Percentiles rank a stretch among this genome's conserved stretches.
These are phyloP conservation scores for Sambucus nigra DNA, from an alignment of 129 eudicot genomes.

Conservation along the genomic window DNA sequence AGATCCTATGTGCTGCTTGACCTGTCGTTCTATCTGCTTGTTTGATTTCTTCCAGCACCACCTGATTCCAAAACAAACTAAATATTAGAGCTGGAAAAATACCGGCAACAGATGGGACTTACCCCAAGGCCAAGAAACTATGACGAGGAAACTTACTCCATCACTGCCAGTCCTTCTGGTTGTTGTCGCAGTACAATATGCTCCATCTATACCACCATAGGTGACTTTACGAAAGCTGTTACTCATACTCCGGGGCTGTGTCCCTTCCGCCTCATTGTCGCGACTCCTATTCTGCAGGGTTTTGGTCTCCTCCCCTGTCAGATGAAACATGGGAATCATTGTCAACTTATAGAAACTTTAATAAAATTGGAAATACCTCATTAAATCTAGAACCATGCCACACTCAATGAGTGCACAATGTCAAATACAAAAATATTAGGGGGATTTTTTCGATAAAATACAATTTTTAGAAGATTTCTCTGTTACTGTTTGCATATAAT, in stretches of 20 bases:
- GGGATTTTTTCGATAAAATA: no score
- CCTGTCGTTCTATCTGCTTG: constrained; percentile 82
- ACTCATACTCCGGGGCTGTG: constrained; percentile 25
- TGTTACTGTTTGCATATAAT: no score
- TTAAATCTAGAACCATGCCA: no score
- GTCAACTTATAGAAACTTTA: neutral
- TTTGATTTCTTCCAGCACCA: constrained; percentile 62
- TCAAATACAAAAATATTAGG: no score
- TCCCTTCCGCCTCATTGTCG: constrained; percentile 18
- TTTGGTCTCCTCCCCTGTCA: constrained; percentile 35
- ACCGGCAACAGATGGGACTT: neutral
- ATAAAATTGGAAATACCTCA: no score
- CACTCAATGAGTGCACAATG: no score
- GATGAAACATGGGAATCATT: constrained; percentile 1
- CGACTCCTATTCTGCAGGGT: constrained; percentile 8
- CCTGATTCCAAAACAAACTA: constrained; percentile 25
- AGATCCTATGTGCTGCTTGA: constrained; percentile 68
- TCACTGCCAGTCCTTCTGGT: constrained; percentile 47
- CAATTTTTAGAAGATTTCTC: no score
- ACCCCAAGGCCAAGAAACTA: neutral
- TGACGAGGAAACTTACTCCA: constrained; percentile 43
- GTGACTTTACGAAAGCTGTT: constrained; percentile 58
- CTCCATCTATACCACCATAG: constrained; percentile 84
- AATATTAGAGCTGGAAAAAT: neutral
- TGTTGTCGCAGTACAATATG: constrained; percentile 61